Conservation (phyloP, 192 early-diverging fungal genomes). For the Coemansia furcata region DNA sequence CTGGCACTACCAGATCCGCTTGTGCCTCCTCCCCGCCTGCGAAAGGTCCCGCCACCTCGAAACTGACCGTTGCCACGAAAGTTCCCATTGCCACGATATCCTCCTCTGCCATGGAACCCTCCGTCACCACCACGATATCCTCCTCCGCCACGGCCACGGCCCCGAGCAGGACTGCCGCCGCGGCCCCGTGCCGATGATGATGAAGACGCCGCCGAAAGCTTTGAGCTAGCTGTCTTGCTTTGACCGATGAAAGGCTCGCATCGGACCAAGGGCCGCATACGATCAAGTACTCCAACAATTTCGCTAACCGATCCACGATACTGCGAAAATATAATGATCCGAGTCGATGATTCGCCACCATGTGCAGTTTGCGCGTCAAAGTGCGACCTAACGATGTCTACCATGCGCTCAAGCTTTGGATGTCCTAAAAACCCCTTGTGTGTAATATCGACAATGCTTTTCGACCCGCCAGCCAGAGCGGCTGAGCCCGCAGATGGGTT, state of each 20-base stretch:
- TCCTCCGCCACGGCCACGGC: conserved; percentile 9
- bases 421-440: conserved; percentile 59
- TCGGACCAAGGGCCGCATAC: conserved; percentile 66
- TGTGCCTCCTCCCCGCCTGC: neutral
- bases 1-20: neutral
- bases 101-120: neutral
- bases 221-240: conserved; percentile 13
- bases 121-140: conserved; percentile 6
- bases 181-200: conserved; percentile 6
- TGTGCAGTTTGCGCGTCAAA: conserved; percentile 53
- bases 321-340: conserved; percentile 84
- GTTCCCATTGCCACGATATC: neutral
- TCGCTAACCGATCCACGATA: conserved; percentile 84
- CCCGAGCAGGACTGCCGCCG: conserved; percentile 16
- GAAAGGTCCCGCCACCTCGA: neutral
- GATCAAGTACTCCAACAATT: conserved; percentile 62
- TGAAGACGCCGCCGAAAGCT: neutral
- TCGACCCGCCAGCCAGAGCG: neutral
- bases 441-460: conserved; percentile 13
- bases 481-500: neutral
- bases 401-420: conserved; percentile 76
- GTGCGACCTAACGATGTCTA: conserved; percentile 65
- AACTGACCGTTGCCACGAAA: neutral
- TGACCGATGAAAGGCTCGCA: conserved; percentile 85
- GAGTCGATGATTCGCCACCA: conserved; percentile 42